phyloP scores from a whole-genome alignment of 768 basidiomycete genomes.

The Psilocybe cyanescens region DNA sequence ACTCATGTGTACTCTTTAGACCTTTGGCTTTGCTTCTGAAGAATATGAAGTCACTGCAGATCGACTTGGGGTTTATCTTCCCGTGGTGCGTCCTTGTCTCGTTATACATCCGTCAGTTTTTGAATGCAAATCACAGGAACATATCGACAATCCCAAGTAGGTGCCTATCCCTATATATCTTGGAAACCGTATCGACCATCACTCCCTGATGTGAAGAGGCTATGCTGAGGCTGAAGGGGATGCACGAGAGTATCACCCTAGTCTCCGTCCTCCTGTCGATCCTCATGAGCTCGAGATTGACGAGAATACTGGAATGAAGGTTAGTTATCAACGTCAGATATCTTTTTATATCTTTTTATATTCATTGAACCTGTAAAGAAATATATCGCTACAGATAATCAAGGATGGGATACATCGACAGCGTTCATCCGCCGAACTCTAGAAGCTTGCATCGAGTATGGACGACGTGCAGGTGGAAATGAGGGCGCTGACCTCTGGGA shows the following conservation, averaged over 20 bases:
- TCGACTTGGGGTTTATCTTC: conserved; percentile 77
- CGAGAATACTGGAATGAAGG: conserved; percentile 80
- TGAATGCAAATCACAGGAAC: conserved; percentile 48
- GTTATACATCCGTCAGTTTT: conserved; percentile 2
- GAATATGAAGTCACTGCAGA: conserved; percentile 77
- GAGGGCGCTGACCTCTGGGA: conserved; percentile 64
- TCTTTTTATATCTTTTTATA: not conserved
- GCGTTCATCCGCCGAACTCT: conserved; percentile 68
- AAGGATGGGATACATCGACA: conserved; percentile 77
- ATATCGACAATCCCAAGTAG: conserved; percentile 80
- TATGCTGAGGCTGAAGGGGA: conserved; percentile 74
- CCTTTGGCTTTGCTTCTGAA: conserved; percentile 64
- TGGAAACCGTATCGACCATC: too few species aligned
- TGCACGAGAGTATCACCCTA: conserved; percentile 69
- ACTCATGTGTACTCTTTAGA: conserved; percentile 34
- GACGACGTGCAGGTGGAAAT: conserved; percentile 57
- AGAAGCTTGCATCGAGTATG: conserved; percentile 66
- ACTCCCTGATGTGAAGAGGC: conserved; percentile 41
- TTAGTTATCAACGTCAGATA: conserved; percentile 21
- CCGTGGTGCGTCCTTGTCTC: conserved; percentile 42
- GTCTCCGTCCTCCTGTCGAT: conserved; percentile 76
- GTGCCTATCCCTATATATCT: not conserved
- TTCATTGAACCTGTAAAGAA: conserved; percentile 44
- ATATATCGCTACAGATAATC: conserved; percentile 74
- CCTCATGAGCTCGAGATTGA: conserved; percentile 78